Evolutionary conservation across 495 filamentous ascomycete species (phyloP), one percentile per base, ranked within the genome.

Genomic region (Achaetomiella virescens): DNA sequence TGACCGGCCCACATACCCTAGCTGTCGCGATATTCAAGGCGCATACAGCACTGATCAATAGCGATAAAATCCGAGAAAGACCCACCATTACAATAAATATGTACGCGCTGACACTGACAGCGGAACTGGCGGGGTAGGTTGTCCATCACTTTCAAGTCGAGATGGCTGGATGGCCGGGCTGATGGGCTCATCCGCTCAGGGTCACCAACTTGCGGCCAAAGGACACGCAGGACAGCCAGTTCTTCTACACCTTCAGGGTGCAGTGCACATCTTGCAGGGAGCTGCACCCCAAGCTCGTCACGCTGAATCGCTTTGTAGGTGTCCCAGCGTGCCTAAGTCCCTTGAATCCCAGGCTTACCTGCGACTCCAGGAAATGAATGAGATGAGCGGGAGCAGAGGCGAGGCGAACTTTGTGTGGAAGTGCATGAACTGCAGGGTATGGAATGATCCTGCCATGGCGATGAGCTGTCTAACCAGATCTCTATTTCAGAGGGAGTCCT

Each of bases 321-420:
- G 27, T n/a, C n/a, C n/a, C n/a, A n/a, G n/a, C n/a, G n/a, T n/a
- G n/a, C n/a, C n/a, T n/a, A n/a, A n/a, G n/a, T n/a, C n/a, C n/a
- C n/a, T n/a, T n/a, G n/a, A n/a, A n/a, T n/a, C n/a, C n/a, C n/a
- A n/a, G n/a, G n/a, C n/a, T n/a, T n/a, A n/a, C n/a, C n/a, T n/a
- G n/a, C n/a, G n/a, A n/a, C n/a, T 8, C 15, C 46, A 97, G 91
- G 91, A 95, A 65, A 77, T 70, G 48, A 85, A 91, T 63, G 92
- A 96, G 51, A 84, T 95, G 64, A 90, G 88, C 52, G 90, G 90
- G 15, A 95, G 90, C 70, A 82, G 88, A 45, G 93, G 93, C 43
- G 91, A 97, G 71, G 95, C 93, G 9, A 96, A 96, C 72, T 96
- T 98, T 68, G 93, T 98, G 44, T 97, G 92, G 92, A 88, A 83